A percentile compares a stretch with the other conserved stretches of the same genome.
Evolutionary conservation across 768 basidiomycete genomes (phyloP).

Genomic region (Podaxis sp.): DNA sequence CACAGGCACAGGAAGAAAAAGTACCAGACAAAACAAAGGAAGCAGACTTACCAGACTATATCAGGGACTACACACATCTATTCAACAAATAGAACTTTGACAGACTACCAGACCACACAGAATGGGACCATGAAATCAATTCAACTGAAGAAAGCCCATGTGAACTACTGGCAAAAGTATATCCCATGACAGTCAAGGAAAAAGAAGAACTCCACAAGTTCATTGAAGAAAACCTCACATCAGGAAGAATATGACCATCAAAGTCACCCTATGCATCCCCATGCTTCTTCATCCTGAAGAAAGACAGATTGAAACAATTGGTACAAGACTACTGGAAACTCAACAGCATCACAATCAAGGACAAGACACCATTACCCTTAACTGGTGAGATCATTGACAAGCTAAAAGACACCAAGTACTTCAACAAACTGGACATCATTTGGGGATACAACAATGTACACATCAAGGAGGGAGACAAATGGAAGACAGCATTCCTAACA

Average conservation of each 20-base stretch:
- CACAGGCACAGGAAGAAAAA: not conserved
- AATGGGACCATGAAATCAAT: not conserved
- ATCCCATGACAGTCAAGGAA: conserved; percentile 21
- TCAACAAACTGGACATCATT: not conserved
- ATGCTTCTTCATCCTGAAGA: conserved; percentile 22
- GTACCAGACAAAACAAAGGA: not conserved
- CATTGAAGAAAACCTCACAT: conserved; percentile 25
- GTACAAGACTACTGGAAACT: conserved; percentile 32
- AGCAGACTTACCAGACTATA: not conserved
- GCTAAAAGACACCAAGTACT: conserved; percentile 1
- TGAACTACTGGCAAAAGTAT: not conserved
- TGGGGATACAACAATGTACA: conserved; percentile 10
- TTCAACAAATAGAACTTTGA: not conserved
- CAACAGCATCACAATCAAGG: conserved; percentile 31
- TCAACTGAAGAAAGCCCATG: not conserved
- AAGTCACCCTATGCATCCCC: conserved; percentile 21
- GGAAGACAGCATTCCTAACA: not conserved
- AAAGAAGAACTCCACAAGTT: conserved; percentile 25
- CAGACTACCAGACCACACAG: not conserved
- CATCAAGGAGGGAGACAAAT: conserved; percentile 1
- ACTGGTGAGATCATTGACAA: conserved; percentile 26
- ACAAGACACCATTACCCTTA: conserved; percentile 31
- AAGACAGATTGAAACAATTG: conserved; percentile 22
- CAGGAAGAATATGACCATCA: conserved; percentile 20
- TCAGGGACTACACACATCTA: not conserved